phyloP scores from a whole-genome alignment of 1,284 basidiomycete species.

The Cutaneotrichosporon arboriforme region DNA sequence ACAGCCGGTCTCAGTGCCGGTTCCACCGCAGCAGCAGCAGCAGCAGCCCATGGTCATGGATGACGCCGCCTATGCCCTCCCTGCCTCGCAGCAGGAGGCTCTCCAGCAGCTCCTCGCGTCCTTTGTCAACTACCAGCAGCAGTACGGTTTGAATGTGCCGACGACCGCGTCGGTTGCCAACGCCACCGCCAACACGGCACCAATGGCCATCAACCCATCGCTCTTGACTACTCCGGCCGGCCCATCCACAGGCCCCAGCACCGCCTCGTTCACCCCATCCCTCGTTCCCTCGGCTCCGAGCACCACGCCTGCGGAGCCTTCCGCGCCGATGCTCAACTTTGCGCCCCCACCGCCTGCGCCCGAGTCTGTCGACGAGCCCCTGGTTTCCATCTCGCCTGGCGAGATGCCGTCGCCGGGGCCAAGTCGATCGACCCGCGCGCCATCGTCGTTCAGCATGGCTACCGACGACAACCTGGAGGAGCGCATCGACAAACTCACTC shows the following conservation, averaged over 20 bases:
- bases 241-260: background rate
- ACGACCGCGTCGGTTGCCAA: background rate
- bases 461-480: slow-evolving; percentile 28
- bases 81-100: slow-evolving; percentile 37
- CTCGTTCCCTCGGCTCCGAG: slow-evolving; percentile 1
- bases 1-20: slow-evolving; percentile 1
- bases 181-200: background rate
- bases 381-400: slow-evolving; percentile 26
- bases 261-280: slow-evolving; percentile 3
- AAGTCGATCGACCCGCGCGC: slow-evolving; percentile 21
- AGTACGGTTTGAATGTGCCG: slow-evolving; percentile 25
- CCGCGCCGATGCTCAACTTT: background rate
- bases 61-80: slow-evolving; percentile 17
- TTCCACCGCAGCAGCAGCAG: slow-evolving; percentile 6
- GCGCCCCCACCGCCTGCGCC: background rate
- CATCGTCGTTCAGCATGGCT: slow-evolving; percentile 12
- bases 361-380: slow-evolving; percentile 27
- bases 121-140: slow-evolving; percentile 34
- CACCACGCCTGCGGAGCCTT: background rate
- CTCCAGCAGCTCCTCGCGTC: slow-evolving; percentile 38
- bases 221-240: slow-evolving; percentile 13
- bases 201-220: slow-evolving; percentile 25
- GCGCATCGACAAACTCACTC: slow-evolving; percentile 39
- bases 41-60: background rate
- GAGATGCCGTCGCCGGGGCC: slow-evolving; percentile 10